Evolutionary conservation across 805 yeast species (phyloP).

Genomic region (Yarrowia osloensis): DNA sequence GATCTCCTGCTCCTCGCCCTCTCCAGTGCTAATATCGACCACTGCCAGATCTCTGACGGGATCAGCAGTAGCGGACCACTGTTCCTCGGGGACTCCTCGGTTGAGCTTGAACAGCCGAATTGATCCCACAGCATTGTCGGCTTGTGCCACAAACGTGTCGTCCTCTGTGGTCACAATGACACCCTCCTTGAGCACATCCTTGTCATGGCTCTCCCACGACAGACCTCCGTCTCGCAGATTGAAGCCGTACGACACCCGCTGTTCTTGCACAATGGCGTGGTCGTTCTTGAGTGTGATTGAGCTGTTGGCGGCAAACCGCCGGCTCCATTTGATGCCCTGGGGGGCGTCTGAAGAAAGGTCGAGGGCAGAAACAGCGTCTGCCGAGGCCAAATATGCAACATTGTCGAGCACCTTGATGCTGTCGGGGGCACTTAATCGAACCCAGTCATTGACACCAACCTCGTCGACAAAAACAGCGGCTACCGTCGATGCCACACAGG

Average conservation of each 20-base stretch:
- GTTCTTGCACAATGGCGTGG: conserved; percentile 6
- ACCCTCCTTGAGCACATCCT: neutral
- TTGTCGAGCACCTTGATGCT: conserved; percentile 14
- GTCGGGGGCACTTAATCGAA: neutral
- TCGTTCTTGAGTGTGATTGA: conserved; percentile 23
- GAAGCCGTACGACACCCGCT: conserved; percentile 9
- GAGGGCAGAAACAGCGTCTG: conserved; percentile 8
- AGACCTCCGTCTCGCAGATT: conserved; percentile 9
- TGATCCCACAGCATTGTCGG: conserved; percentile 3
- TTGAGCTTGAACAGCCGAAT: conserved; percentile 1
- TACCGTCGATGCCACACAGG: conserved; percentile 5
- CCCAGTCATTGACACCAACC: conserved; percentile 32
- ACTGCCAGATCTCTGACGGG: conserved; percentile 14
- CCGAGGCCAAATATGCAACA: conserved; percentile 24
- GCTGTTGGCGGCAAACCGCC: neutral
- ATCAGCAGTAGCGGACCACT: neutral
- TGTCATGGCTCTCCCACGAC: conserved; percentile 22
- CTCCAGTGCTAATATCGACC: neutral
- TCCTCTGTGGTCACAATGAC: conserved; percentile 17
- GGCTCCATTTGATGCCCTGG: conserved; percentile 5
- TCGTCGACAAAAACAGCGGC: conserved; percentile 30
- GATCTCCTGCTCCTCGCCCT: neutral
- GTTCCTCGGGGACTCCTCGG: conserved; percentile 27
- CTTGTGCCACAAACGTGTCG: conserved; percentile 10
- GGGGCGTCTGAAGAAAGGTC: conserved; percentile 1